Base-by-base conservation (phyloP, 148 eudicot genomes). In the Rhododendron ferrugineum region DNA sequence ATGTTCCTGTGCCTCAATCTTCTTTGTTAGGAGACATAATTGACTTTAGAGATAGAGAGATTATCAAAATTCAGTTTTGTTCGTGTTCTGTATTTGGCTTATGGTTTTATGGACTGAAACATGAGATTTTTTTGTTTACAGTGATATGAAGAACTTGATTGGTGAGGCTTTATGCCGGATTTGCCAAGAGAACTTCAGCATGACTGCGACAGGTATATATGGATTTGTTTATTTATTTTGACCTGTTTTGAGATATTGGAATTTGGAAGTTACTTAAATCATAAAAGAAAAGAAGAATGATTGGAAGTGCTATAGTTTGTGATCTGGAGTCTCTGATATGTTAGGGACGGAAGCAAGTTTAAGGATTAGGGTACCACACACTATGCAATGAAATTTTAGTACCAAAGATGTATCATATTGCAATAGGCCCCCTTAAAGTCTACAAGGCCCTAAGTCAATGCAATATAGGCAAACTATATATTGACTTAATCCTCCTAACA, bases 141-240 rank as follows among this genome's bases (percentile, higher is more conserved):
- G 98, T 88, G 98, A 95, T 85, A 92, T 92, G 96, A 93, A 95
- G 89, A 89, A 91, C 90, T 89, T 90, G 86, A 89, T 93, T 86
- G 98, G 98, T 10, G 94, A 92, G 86, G 98, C 93, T 66, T 23
- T 64, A n/a, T 95, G 98, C 84, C 34, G 92, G 86, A 95, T 95
- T 80, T 95, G 96, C 89, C 92, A 90, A 84, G 98, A 95, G 89
- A 92, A 88, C 86, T 95, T 93, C 82, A 95, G 98, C 91, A 95
- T 92, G 16, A 88, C 90, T 79, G 87, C 91, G 36, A 92, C 93
- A 80, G 94, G 94, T 92, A 70, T 66, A 28, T 73, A 4, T 72
- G 50, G 64, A 2, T 52, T 52, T 2, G 54, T 28, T 50, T 56
- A 52, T 2, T 52, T 36, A 14, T 42, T 16, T 76, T 85, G 64